Evolutionary conservation across 805 yeast genomes (phyloP), one percentile per base, ranked within the genome.

Genomic region (Barnettozyma californica): DNA sequence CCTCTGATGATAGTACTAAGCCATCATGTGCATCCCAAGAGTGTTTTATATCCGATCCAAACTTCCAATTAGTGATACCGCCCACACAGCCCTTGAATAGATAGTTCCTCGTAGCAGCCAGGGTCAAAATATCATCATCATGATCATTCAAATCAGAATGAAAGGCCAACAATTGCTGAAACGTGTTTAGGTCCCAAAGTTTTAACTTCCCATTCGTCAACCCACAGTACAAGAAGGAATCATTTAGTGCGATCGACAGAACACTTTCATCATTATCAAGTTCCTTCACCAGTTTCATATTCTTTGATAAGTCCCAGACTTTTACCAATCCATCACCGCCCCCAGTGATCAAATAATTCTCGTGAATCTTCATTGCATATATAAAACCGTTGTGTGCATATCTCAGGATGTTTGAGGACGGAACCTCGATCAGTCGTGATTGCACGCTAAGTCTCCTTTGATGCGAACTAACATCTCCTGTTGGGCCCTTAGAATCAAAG

Each of bases 321-420:
- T 87, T 87, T n/a, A 85, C 78, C 9, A 76, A 57, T 0, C 97
- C 98, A 67, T 94, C 98, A 41, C 98, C 98, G 44, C 96, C 95
- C 25, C 95, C 92, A 2, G 87, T 74, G 4, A 84, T 65, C 8
- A 86, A 60, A 9, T 69, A 63, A 35, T 74, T 76, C 5, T 65
- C 56, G 20, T 52, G 50, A 2, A 58, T 46, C 18, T 46, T 48
- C 57, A 87, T 78, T 38, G 90, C 75, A 64, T 91, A 90, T 11
- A 92, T 82, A 56, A 87, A 92, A 14, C 98, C 96, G 60, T 87
- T 81, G 63, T 92, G 99, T 2, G 99, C 97, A 66, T 87, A 92
- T 5, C 81, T 70, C 5, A 87, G 73, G 40, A 81, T 77, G 60
- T 90, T 83, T 19, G 73, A 67, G 4, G 81, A 68, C 0, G 88